phyloP scores from a whole-genome alignment of 2,329 filamentous ascomycete species.

The Fusarium sp. region DNA sequence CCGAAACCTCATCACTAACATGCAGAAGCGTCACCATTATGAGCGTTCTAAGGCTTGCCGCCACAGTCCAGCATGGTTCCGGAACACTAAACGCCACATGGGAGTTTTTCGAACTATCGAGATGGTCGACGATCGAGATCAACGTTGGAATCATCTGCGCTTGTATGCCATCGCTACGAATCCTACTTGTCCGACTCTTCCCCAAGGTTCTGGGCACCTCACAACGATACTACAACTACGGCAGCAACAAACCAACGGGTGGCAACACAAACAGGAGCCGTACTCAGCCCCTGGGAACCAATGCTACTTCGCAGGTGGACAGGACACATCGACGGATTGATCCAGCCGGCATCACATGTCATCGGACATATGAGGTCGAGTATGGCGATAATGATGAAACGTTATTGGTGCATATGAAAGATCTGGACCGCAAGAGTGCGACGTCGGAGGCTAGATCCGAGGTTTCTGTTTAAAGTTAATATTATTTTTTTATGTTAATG shows the following conservation, averaged over 20 bases:
- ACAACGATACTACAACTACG: conserved; percentile 51
- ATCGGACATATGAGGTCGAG: conserved; percentile 56
- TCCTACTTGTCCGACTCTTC: conserved; percentile 56
- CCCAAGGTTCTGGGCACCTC: conserved; percentile 54
- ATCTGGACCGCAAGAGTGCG: conserved; percentile 43
- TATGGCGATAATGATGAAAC: conserved; percentile 54
- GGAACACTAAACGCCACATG: conserved; percentile 54
- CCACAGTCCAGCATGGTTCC: conserved; percentile 52
- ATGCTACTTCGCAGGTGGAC: conserved; percentile 47
- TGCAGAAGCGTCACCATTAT: not conserved
- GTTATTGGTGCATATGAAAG: conserved; percentile 51
- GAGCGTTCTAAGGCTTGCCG: conserved; percentile 47
- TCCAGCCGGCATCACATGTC: conserved; percentile 51
- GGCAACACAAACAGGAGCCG: conserved; percentile 24
- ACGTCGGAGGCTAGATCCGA: conserved; percentile 15
- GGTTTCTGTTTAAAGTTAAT: conserved; percentile 11
- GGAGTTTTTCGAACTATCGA: conserved; percentile 52
- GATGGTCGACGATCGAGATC: conserved; percentile 58
- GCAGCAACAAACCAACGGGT: conserved; percentile 27
- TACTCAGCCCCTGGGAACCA: conserved; percentile 37
- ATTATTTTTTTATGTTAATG: conserved; percentile 12
- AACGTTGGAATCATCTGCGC: conserved; percentile 58
- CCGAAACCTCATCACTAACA: conserved; percentile 4
- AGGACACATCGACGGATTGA: conserved; percentile 35
- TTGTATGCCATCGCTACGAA: conserved; percentile 56